Percentiles rank a stretch among this genome's conserved stretches.
Conservation (phyloP, 371 early-diverging fungal species). For the Mortierella sp. region DNA sequence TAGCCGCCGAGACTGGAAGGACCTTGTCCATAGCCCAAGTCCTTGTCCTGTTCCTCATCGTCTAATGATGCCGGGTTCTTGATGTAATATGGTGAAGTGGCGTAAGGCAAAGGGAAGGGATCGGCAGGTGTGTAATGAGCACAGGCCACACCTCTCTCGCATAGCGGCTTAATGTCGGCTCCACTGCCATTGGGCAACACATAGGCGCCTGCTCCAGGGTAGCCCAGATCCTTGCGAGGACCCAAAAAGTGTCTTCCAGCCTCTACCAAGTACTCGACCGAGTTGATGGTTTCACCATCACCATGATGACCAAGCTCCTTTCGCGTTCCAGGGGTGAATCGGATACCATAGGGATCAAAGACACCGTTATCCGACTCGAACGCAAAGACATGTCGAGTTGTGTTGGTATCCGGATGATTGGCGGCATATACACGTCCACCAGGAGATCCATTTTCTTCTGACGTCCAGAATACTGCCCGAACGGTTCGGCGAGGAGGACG, state of each 20-base stretch:
- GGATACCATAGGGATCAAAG: constrained; percentile 65
- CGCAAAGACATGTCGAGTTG: constrained; percentile 60
- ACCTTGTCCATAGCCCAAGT: background rate
- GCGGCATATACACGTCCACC: constrained; percentile 63
- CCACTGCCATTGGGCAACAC: constrained; percentile 47
- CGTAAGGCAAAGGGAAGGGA: constrained; percentile 54
- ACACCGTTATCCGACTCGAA: constrained; percentile 66
- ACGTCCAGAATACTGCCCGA: constrained; percentile 67
- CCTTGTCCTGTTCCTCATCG: constrained; percentile 8
- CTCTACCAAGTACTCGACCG: constrained; percentile 37
- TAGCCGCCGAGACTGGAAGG: too few relatives aligned
- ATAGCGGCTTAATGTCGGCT: constrained; percentile 58
- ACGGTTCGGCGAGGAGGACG: constrained; percentile 63
- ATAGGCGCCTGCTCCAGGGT: constrained; percentile 37
- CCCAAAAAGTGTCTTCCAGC: constrained; percentile 45
- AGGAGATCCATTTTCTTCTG: constrained; percentile 63
- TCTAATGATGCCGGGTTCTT: background rate
- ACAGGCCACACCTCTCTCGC: constrained; percentile 60
- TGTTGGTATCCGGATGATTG: constrained; percentile 53
- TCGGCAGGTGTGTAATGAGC: constrained; percentile 58
- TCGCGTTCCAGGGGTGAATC: constrained; percentile 24
- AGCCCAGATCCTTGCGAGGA: constrained; percentile 39
- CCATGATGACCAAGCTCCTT: constrained; percentile 8
- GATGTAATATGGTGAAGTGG: constrained; percentile 47
- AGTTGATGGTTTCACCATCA: constrained; percentile 42